Evolutionary conservation across 1,284 basidiomycete species (phyloP).

Genomic region (Pseudomicrostroma phylloplanum): DNA sequence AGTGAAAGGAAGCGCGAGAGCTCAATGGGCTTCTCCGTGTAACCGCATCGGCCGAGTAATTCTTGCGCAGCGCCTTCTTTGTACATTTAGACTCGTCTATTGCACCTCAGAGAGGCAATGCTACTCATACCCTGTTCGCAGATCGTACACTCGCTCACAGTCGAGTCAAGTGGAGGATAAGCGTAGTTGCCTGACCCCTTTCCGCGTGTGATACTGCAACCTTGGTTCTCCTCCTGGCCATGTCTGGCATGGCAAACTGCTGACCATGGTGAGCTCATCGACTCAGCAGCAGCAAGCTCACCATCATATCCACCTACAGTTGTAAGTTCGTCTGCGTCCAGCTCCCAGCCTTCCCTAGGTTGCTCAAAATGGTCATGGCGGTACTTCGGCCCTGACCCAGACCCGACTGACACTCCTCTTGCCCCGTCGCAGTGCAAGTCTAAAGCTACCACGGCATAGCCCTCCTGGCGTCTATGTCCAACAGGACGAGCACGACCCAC

Average conservation of each 20-base stretch:
- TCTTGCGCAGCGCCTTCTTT: not conserved
- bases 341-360: not conserved
- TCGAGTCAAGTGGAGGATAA: too few species aligned
- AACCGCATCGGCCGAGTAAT: not conserved
- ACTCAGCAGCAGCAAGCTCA: not conserved
- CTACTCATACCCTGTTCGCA: too few species aligned
- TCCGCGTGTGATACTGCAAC: too few species aligned
- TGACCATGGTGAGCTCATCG: too few species aligned
- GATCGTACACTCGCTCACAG: too few species aligned
- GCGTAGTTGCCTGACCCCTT: too few species aligned
- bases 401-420: not conserved
- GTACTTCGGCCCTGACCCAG: not conserved
- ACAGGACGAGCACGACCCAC: not conserved
- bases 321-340: not conserved
- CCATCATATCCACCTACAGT: not conserved
- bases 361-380: not conserved
- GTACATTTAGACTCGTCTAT: too few species aligned
- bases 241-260: too few species aligned
- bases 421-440: not conserved
- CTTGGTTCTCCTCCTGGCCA: too few species aligned
- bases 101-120: too few species aligned
- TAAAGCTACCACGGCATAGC: not conserved
- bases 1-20: constrained; percentile 8
- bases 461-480: not conserved
- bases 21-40: constrained; percentile 4